Conservation (phyloP, 2,329 filamentous ascomycete genomes). For the Penicillium sp. region DNA sequence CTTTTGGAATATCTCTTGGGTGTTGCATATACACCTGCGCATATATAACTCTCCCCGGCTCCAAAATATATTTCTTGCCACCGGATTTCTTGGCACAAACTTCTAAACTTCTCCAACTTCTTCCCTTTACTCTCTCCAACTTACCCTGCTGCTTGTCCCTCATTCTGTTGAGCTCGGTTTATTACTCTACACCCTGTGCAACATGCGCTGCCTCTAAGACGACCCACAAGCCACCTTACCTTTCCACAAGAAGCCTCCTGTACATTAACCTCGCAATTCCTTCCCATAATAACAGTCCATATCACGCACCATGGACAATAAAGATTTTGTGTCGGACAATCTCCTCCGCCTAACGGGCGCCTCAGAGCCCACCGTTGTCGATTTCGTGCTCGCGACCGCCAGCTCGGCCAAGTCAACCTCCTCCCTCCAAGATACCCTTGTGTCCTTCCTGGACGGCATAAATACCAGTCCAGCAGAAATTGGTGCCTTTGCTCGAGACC, state of each 20-base stretch:
- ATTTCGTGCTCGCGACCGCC: slow-evolving; percentile 57
- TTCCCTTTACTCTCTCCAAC: neutral
- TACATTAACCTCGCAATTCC: neutral
- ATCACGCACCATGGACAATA: slow-evolving; percentile 36
- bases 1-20: too few relatives aligned
- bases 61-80: slow-evolving; percentile 12
- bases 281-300: neutral
- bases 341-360: slow-evolving; percentile 54
- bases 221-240: neutral
- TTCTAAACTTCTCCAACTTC: slow-evolving; percentile 11
- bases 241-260: neutral
- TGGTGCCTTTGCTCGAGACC: slow-evolving; percentile 46
- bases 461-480: slow-evolving; percentile 41
- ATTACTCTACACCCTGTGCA: neutral
- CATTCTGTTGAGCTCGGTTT: neutral
- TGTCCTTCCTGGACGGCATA: slow-evolving; percentile 50
- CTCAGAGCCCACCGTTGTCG: slow-evolving; percentile 55
- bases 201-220: slow-evolving; percentile 1
- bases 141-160: neutral
- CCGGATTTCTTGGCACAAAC: slow-evolving; percentile 15
- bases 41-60: too few relatives aligned
- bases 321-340: slow-evolving; percentile 49
- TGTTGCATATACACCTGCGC: too few relatives aligned
- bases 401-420: slow-evolving; percentile 48
- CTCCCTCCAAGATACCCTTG: slow-evolving; percentile 51